Evolutionary conservation across 2,329 filamentous ascomycete genomes (phyloP), one percentile per base, ranked within the genome.

Genomic region (Dothiorella sarmentorum): DNA sequence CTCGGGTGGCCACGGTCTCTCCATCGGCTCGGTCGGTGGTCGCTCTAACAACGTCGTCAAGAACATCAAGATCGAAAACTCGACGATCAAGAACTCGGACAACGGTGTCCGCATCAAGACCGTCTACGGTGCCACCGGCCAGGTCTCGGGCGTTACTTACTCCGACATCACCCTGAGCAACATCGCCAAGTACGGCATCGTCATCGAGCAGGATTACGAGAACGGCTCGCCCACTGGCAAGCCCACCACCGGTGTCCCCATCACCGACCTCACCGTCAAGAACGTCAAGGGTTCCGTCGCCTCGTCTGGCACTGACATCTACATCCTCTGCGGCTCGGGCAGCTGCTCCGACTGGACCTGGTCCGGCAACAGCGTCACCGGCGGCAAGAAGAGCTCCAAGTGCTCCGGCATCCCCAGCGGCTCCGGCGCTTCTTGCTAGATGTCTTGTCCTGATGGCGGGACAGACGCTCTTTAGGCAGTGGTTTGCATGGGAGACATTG

Each of bases 51-150:
- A 84, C 70, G 71, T 66, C 4, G 81, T 85, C 27, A 65, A 73
- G 13, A 77, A 73, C 47, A 73, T 85, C n/a, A 74, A 68, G 18
- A 78, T 85, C 63, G 64, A 71, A n/a, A 71, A 77, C 59, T 77
- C 74, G 1, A 72, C 68, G 5, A 72, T 83, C 56, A 70, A 65
- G 57, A 69, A 82, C 65, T 81, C 78, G 3, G 66, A 75, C 43
- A 81, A 82, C 65, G 81, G 79, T 56, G 71, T 81, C 57, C 80
- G 81, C 56, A 77, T 83, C 69, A 84, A 84, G 72, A 79, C 78
- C 9, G 76, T 80, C 22, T 77, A 70, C 42, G 77, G 73, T 51
- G 76, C 76, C 4, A 83, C 78, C 0, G 83, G 83, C 45, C 73
- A 73, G 7, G 80, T 86, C 60, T 73, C 68, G 31, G 76, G 75